These are phyloP conservation scores for Globisporangium yorkense DNA, from an alignment of 352 stramenopile species.

Conservation along the genomic window DNA sequence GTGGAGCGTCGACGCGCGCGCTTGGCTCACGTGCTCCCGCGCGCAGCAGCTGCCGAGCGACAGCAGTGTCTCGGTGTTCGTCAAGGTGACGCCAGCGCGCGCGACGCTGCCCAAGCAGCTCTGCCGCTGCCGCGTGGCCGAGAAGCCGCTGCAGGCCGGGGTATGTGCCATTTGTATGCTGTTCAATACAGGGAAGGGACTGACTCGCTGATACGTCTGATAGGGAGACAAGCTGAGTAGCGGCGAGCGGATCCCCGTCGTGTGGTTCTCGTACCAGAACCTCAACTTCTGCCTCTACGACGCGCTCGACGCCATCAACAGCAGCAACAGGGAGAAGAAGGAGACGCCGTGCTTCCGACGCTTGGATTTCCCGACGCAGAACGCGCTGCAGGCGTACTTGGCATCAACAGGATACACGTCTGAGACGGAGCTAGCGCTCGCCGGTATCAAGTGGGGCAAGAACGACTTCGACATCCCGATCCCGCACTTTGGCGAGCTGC, in stretches of 20 bases:
- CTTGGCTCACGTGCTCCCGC: constrained; percentile 30
- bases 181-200: neutral
- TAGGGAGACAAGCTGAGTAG: constrained; percentile 14
- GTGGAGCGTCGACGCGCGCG: constrained; percentile 38
- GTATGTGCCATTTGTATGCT: constrained; percentile 1
- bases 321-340: neutral
- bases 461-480: constrained; percentile 89
- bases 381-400: constrained; percentile 21
- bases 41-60: constrained; percentile 7
- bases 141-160: constrained; percentile 14
- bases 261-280: constrained; percentile 80
- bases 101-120: constrained; percentile 46
- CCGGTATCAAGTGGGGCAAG: constrained; percentile 30
- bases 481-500: constrained; percentile 74
- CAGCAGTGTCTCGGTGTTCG: constrained; percentile 17
- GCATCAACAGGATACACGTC: constrained; percentile 14
- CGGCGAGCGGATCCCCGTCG: constrained; percentile 25
- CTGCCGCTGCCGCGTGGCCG: constrained; percentile 30
- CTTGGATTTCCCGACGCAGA: constrained; percentile 37
- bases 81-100: constrained; percentile 53
- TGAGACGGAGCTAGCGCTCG: constrained; percentile 13
- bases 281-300: constrained; percentile 65
- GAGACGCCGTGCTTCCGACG: constrained; percentile 25
- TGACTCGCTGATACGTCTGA: neutral
- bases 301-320: constrained; percentile 19